Percentiles rank a stretch among this genome's conserved stretches.
phyloP scores from a whole-genome alignment of 208 protist species.

The Crithidia mellificae region DNA sequence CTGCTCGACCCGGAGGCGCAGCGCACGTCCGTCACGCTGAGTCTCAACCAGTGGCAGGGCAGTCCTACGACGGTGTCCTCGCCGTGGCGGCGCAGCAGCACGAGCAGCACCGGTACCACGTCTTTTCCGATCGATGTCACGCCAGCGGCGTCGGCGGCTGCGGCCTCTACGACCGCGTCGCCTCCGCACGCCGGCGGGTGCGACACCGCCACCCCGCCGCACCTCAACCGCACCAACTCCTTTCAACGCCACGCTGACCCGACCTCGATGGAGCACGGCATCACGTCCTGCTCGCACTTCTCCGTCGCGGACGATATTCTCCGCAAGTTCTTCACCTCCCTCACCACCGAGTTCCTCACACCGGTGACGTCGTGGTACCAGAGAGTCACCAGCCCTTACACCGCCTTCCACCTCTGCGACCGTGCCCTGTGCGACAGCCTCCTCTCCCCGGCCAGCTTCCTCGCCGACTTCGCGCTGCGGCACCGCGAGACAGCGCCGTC shows the following conservation, averaged over 20 bases:
- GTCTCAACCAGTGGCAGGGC: constrained; percentile 47
- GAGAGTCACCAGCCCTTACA: constrained; percentile 35
- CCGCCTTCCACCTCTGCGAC: constrained; percentile 75
- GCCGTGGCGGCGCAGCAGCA: constrained; percentile 5
- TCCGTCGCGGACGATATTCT: constrained; percentile 81
- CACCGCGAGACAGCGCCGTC: constrained; percentile 63
- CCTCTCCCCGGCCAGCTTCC: constrained; percentile 62
- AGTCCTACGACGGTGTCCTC: constrained; percentile 5
- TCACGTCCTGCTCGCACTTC: constrained; percentile 56
- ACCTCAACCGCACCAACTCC: not conserved
- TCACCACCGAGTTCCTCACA: constrained; percentile 83
- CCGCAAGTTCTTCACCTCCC: constrained; percentile 83
- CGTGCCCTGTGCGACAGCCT: constrained; percentile 32
- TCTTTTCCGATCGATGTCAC: not conserved
- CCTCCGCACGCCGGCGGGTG: not conserved
- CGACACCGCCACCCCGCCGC: not conserved
- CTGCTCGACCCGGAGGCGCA: constrained; percentile 60
- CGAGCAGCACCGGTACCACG: not conserved
- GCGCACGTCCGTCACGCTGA: constrained; percentile 47
- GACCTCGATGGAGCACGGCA: constrained; percentile 9
- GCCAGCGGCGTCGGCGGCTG: not conserved
- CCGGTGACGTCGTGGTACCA: constrained; percentile 75
- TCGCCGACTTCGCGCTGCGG: constrained; percentile 56
- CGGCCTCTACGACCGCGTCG: not conserved
- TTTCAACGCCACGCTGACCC: constrained; percentile 8